Base-by-base conservation (phyloP, 225 moss, liverwort and hornwort species). In the Climacium dendroides region DNA sequence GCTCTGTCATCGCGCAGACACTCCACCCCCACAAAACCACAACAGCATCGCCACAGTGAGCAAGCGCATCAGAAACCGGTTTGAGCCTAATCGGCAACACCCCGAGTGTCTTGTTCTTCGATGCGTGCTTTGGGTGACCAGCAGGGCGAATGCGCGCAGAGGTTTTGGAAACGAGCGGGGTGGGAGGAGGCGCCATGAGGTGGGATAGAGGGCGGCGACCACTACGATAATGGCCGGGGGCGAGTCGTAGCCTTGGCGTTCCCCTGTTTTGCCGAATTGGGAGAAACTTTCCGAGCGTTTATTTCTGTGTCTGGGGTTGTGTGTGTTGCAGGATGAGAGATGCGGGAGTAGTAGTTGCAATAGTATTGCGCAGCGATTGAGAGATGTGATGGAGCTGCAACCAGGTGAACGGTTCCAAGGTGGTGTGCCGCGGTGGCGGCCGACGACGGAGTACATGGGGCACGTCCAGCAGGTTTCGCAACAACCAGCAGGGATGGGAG, bases 381-480 rank as follows among this genome's bases (percentile, higher is more conserved):
- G 91, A 69, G 91, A 89, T 82, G 87, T 45, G 83, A 93, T 93
- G 92, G 92, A 93, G 88, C 55, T 88, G 78, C 84, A 84, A 88
- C 84, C 90, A 13, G 87, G 85, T 41, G 93, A 91, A 78, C 87
- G 90, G 74, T 85, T 81, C 7, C 83, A 89, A 66, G 89, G 66
- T 19, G 55, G 72, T 69, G 10, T 86, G 66, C 90, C 69, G 87
- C 87, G 92, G 80, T 91, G 89, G 93, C 81, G 92, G 89, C 84
- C 91, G 70, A 92, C 92, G 88, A 92, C 77, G 74, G 91, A 92
- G 87, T 89, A 54, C 28, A 85, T 87, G 87, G 90, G 90, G 30
- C 88, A 88, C 61, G 88, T 62, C n/a, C 94, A 94, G 88, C 87
- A 89, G 85, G 83, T 90, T 74, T 69, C 90, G 69, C 87, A 81